Evolutionary conservation across 2,329 filamentous ascomycete genomes (phyloP).

Genomic region (Colletotrichum musicola): DNA sequence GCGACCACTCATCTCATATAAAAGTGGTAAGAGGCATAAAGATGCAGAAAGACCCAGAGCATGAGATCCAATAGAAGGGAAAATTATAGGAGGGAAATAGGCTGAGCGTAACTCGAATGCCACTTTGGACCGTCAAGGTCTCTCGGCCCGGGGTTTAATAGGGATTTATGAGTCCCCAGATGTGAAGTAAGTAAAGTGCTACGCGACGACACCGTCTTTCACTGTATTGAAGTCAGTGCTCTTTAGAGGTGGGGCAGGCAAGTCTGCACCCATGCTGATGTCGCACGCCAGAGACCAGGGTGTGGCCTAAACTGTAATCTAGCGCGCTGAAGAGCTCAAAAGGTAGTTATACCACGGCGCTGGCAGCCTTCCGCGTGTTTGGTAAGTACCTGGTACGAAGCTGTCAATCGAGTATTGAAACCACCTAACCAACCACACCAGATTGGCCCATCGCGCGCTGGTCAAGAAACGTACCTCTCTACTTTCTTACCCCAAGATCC

Average conservation of each 20-base stretch:
- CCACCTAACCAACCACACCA: conserved; percentile 3
- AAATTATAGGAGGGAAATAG: not conserved
- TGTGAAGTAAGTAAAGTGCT: not conserved
- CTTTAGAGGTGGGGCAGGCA: conserved; percentile 25
- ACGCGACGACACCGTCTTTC: not conserved
- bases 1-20: conserved; percentile 28
- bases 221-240: conserved; percentile 30
- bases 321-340: conserved; percentile 27
- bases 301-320: conserved; percentile 27
- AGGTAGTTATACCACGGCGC: conserved; percentile 4
- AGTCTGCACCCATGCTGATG: conserved; percentile 15
- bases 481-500: conserved; percentile 24
- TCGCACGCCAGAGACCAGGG: conserved; percentile 24
- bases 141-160: not conserved
- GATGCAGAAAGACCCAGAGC: not conserved
- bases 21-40: not conserved
- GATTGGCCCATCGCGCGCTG: conserved; percentile 22
- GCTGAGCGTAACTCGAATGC: not conserved
- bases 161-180: not conserved
- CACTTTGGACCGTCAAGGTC: not conserved
- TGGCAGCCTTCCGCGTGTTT: not conserved
- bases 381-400: conserved; percentile 22
- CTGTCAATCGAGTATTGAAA: conserved; percentile 21
- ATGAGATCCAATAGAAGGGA: not conserved
- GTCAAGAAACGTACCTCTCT: conserved; percentile 1